Evolutionary conservation across 225 moss, liverwort and hornwort genomes (phyloP), one percentile per base, ranked within the genome.

Genomic region (Marchantia polymorpha): DNA sequence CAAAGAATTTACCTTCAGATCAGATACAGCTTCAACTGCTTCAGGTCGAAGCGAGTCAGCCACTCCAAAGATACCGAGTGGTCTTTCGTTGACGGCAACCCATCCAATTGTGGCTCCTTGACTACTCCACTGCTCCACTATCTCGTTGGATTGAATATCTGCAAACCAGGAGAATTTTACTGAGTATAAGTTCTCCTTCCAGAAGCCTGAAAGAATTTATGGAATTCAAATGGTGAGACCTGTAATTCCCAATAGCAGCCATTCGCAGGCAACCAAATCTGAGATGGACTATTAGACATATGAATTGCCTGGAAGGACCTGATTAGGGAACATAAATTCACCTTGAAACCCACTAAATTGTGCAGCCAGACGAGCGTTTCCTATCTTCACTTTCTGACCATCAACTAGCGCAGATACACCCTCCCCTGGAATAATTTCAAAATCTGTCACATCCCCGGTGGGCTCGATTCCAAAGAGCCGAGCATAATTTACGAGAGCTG

Each of bases 361-460:
- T 75, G 89, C 79, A 83, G 94, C 92, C 81, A 99, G 83, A 23
- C 93, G 93, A 11, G 85, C 83, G 84, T 99, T 99, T 78, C 97
- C 97, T 77, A 99, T 99, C 80, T 93, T 83, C 86, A 99, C 85
- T 76, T 68, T 87, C 75, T 67, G 91, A 72, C 89, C 91, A 78
- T 93, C 92, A 81, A 99, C 97, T 48, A 89, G 76, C 59, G 90
- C 97, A 76, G 91, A 84, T 70, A 99, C 94, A 81, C 97, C 97
- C 79, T 92, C 90, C 72, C 97, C 97, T n/a, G 86, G 88, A 82
- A 93, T 88, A 68, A 94, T 82, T 81, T 93, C 91, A 88, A 93
- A 94, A 82, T 93, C 92, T 23, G 76, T 59, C 50, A 92, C 90
- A 82, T 90, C 87, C 30, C 90, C 91, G 59, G 92, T 88, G 12